Conservation (phyloP, 441 rosid species). For the Flueggea neowawraea region DNA sequence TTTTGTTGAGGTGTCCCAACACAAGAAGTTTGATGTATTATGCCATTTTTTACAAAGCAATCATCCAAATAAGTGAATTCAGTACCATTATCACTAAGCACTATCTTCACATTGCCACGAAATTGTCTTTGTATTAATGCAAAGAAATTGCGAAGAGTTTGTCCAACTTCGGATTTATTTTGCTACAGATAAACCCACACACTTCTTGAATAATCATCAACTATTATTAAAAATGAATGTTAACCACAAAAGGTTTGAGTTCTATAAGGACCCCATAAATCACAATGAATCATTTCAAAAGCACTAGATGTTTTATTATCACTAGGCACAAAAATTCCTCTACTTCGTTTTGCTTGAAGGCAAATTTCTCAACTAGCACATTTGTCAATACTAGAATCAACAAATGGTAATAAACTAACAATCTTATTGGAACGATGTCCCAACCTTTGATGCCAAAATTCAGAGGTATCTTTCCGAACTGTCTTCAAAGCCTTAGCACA, state of each 20-base stretch:
- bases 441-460: too few species aligned
- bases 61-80: too few species aligned
- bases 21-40: too few species aligned
- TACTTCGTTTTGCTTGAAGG: background rate
- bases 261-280: slow-evolving; percentile 9
- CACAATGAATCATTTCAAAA: slow-evolving; percentile 6
- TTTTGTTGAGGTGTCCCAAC: too few species aligned
- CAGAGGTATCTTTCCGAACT: too few species aligned
- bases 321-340: background rate
- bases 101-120: background rate
- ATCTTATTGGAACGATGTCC: too few species aligned
- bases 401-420: too few species aligned
- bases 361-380: background rate
- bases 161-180: background rate
- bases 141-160: background rate
- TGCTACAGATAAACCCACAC: slow-evolving; percentile 3
- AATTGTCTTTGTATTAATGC: background rate
- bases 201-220: slow-evolving; percentile 4
- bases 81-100: too few species aligned
- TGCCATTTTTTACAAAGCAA: too few species aligned
- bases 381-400: too few species aligned
- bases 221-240: slow-evolving; percentile 1
- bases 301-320: background rate
- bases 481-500: too few species aligned
- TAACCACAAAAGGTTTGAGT: slow-evolving; percentile 3